Conservation (phyloP, 2,329 filamentous ascomycete genomes). For the Colletotrichum sp. region DNA sequence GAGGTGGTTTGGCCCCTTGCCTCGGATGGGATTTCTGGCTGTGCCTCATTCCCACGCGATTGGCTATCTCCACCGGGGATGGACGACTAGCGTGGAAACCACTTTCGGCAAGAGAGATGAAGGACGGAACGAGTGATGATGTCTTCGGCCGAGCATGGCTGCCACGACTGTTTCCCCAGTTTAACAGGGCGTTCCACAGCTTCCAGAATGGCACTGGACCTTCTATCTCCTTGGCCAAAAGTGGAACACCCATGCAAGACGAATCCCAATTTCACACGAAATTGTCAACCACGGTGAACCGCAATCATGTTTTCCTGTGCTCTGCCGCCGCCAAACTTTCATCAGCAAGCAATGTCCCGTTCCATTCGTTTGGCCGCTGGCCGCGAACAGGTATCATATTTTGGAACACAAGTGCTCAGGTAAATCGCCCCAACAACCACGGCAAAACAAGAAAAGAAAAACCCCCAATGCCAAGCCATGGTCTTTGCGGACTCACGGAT, state of each 20-base stretch:
- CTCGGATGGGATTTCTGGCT: neutral
- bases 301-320: neutral
- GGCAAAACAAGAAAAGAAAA: neutral
- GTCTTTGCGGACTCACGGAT: neutral
- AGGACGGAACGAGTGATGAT: neutral
- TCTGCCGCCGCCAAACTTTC: neutral
- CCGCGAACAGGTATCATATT: conserved; percentile 13
- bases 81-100: conserved; percentile 2
- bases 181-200: neutral
- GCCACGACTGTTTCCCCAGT: neutral
- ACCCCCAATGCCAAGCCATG: neutral
- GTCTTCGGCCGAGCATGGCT: neutral
- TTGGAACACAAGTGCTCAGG: neutral
- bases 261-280: neutral
- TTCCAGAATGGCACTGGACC: neutral
- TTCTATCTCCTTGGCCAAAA: neutral
- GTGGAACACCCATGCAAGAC: neutral
- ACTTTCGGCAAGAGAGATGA: conserved; percentile 5
- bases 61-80: neutral
- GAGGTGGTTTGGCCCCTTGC: neutral
- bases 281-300: neutral
- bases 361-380: neutral
- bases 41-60: neutral
- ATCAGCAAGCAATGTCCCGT: neutral
- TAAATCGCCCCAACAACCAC: neutral